A percentile compares a stretch with the other conserved stretches of the same genome.
Evolutionary conservation across 805 yeast genomes (phyloP).

Genomic region (Wickerhamiella dianesei): DNA sequence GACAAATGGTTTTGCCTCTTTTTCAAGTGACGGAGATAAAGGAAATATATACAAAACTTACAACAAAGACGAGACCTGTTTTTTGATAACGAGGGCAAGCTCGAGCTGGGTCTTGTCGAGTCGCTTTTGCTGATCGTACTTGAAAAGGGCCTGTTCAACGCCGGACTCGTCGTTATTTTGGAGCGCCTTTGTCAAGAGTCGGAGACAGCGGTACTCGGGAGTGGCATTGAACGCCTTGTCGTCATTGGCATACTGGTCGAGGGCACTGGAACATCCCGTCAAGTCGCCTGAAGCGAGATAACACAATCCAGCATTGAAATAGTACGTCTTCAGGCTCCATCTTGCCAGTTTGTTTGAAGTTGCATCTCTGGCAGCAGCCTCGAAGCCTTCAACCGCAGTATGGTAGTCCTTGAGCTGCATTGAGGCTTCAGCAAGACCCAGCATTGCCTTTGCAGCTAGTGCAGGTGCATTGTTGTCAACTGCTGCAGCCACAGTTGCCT

Average conservation of each 20-base stretch:
- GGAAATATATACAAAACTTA: neutral
- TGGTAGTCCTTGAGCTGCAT: conserved; percentile 7
- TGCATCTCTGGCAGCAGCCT: conserved; percentile 8
- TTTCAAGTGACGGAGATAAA: too few relatives aligned
- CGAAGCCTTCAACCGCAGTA: conserved; percentile 11
- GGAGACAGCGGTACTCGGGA: conserved; percentile 9
- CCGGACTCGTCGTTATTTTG: conserved; percentile 8
- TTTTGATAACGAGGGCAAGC: conserved; percentile 10
- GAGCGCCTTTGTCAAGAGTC: conserved; percentile 9
- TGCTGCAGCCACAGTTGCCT: conserved; percentile 8
- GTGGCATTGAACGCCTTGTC: conserved; percentile 12
- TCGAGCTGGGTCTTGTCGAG: conserved; percentile 14
- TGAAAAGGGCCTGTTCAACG: conserved; percentile 15
- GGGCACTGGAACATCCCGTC: conserved; percentile 6
- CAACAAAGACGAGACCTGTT: neutral
- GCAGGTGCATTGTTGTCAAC: conserved; percentile 6
- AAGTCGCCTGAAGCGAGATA: conserved; percentile 11
- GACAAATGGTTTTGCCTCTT: too few relatives aligned
- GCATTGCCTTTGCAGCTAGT: conserved; percentile 10
- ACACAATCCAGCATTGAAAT: conserved; percentile 13
- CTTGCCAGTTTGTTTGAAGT: conserved; percentile 3
- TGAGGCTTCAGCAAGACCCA: conserved; percentile 11
- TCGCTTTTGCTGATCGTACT: conserved; percentile 13
- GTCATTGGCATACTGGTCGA: conserved; percentile 3
- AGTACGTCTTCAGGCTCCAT: conserved; percentile 7